These are phyloP conservation scores for Centaurea solstitialis DNA, from an alignment of 129 eudicot species.

Conservation along the genomic window DNA sequence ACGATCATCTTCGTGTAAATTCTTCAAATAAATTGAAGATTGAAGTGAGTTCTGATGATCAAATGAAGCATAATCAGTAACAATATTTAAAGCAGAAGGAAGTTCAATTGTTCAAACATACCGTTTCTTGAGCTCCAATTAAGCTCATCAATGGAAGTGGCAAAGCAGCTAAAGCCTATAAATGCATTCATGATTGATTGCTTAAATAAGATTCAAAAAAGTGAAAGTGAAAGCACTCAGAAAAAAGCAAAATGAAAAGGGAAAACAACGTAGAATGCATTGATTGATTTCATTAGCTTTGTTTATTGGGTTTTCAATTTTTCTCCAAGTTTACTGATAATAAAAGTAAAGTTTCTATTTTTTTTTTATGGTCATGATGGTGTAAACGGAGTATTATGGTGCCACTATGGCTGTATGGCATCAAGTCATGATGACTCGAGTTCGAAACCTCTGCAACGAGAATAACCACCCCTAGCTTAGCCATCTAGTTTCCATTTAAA, in stretches of 20 bases:
- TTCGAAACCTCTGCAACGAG: too few species aligned
- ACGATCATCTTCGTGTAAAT: background rate
- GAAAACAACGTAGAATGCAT: background rate
- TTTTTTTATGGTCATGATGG: too few species aligned
- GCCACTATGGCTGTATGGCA: too few species aligned
- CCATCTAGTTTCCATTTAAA: too few species aligned
- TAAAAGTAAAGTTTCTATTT: too few species aligned
- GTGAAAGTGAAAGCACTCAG: background rate
- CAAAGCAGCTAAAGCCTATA: background rate
- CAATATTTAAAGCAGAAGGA: conserved; percentile 9
- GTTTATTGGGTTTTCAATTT: too few species aligned
- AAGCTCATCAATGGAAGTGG: conserved; percentile 6
- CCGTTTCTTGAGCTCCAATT: background rate
- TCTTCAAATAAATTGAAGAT: too few species aligned
- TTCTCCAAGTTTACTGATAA: too few species aligned
- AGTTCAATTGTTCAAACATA: background rate
- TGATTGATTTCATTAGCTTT: background rate
- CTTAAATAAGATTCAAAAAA: background rate
- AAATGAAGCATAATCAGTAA: background rate
- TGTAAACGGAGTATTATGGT: too few species aligned
- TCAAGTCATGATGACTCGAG: too few species aligned
- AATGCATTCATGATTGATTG: background rate
- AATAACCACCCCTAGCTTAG: too few species aligned
- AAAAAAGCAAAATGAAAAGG: background rate
- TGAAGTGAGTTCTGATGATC: too few species aligned